Percentiles rank a stretch among this genome's conserved stretches.
Evolutionary conservation across 108 stramenopile species (phyloP).

Genomic region (Nitzschia palea): DNA sequence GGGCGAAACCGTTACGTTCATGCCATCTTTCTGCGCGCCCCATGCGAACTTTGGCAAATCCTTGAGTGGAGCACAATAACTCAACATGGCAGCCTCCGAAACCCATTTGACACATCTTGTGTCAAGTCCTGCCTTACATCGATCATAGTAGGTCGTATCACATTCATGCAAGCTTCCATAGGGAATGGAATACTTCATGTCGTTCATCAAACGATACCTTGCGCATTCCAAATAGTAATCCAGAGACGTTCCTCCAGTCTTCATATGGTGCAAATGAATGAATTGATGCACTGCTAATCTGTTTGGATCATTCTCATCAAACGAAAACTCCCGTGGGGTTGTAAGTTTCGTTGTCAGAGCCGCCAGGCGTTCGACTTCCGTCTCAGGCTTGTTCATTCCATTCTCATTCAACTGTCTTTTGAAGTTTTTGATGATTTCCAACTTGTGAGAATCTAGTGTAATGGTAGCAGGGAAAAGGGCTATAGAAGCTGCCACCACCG

Average conservation of each 20-base stretch:
- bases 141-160: conserved; percentile 2
- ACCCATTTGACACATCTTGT: conserved; percentile 7
- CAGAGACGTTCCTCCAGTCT: conserved; percentile 71
- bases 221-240: conserved; percentile 54
- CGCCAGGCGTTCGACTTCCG: too few relatives aligned
- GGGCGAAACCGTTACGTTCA: too few relatives aligned
- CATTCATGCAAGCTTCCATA: conserved; percentile 36
- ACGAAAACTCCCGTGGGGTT: background rate
- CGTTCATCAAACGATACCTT: conserved; percentile 22
- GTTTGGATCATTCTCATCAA: background rate
- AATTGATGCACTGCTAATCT: conserved; percentile 58
- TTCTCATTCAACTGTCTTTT: too few relatives aligned
- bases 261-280: conserved; percentile 80
- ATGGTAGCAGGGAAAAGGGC: too few relatives aligned
- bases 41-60: conserved; percentile 55
- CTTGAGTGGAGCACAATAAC: conserved; percentile 63
- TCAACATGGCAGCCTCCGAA: conserved; percentile 41
- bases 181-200: conserved; percentile 12
- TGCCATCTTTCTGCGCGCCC: conserved; percentile 19
- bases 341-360: background rate
- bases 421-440: too few relatives aligned
- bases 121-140: conserved; percentile 16
- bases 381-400: too few relatives aligned
- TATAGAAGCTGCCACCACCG: too few relatives aligned
- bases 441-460: too few relatives aligned